Evolutionary conservation across 441 rosid genomes (phyloP), one percentile per base, ranked within the genome.

Genomic region (Breynia disticha): DNA sequence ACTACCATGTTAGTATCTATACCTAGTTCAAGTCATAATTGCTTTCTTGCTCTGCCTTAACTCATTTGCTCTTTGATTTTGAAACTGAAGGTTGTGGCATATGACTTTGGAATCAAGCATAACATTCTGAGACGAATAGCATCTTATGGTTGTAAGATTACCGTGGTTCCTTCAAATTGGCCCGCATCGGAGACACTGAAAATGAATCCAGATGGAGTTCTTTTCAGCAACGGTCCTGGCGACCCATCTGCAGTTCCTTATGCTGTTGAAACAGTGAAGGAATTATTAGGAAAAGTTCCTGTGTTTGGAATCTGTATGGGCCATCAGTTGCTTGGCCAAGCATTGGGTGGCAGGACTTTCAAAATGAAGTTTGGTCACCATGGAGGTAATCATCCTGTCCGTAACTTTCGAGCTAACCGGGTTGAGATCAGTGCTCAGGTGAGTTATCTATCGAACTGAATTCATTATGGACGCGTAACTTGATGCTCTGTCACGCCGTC

Each of bases 331-430:
- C 82, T 90, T 13, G 96, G 96, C 35, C 96, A 84, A 77, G 98
- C 95, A 62, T 71, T 90, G 68, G 95, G 98, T 47, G 93, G 96
- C 54, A 84, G 80, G 63, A 90, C 96, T 55, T 90, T 79, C 57
- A 90, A 90, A 69, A 87, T 90, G 96, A 90, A 90, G 77, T 90
- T 90, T 67, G 95, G 95, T 44, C 96, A 87, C 73, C 98, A 85
- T 69, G 96, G 96, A 67, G 96, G 96, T 24, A 90, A 90, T 59
- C 98, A 87, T 67, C 98, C 96, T 0, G 96, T 90, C 56, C 72
- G 78, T 49, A 83, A 90, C 59, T 57, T 81, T 64, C 78, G 59
- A 28, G 81, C 70, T 56, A 78, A 84, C 45, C 73, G 73, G 13
- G 96, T 87, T 53, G 90, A 90, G 81, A 90, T 90, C 52, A 90